Base-by-base conservation (phyloP, 768 basidiomycete species). In the Harrya chromipes region DNA sequence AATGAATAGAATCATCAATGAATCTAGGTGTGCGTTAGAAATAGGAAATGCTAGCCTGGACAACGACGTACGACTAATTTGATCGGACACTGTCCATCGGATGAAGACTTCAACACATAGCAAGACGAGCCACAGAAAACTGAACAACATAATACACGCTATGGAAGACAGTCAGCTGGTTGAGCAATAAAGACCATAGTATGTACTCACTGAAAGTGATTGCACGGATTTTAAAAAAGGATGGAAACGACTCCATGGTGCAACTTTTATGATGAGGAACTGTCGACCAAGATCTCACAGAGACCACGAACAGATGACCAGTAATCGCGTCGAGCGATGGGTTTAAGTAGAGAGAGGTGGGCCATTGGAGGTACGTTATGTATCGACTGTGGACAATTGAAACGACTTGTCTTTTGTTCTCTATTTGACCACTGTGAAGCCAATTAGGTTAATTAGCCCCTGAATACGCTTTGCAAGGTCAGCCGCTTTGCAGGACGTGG, bases 81-180 rank as follows among this genome's bases (percentile, higher is more conserved):
- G 35, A 51, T 74, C 73, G n/a, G 75, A 66, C 40, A 68, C 54
- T 31, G 71, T 71, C 77, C 80, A 80, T 40, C 76, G 71, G 29
- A 69, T 52, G 50, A 71, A 82, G 3, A 74, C 55, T 45, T 76
- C 69, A 11, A 81, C 59, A 42, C 67, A 80, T 29, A 82, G 59
- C 44, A 81, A 51, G 16, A 74, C 62, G 29, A 72, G 70, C 77
- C 79, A 83, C 36, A 79, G 43, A 49, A 83, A 68, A 58, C 75
- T 73, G 16, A 75, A 52, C 47, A 76, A 36, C 33, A 72, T 65
- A 33, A 77, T 74, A 46, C 70, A 66, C 1, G 68, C 81, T 83
- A 29, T 3, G 29, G 42, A 6, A 40, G 0, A 14, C 12, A n/a
- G 20, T 54, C 35, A 58, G 40, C 11, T 16, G 14, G 26, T 8